Base-by-base conservation (phyloP, 805 yeast genomes). In the Debaryomyces hansenii region DNA sequence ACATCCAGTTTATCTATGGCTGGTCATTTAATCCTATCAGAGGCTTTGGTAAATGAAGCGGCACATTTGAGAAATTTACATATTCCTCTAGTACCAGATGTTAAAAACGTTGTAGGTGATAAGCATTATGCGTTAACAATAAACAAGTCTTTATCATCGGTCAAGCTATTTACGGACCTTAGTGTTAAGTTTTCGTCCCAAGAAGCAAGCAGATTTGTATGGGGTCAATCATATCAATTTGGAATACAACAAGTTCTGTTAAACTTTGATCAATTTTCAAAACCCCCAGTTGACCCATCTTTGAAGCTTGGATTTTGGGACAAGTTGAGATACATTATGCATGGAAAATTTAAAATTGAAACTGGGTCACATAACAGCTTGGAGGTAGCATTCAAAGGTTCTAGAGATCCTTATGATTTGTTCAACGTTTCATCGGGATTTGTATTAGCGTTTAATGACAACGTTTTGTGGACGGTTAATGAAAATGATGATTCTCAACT, bases 281-380 rank as follows among this genome's bases (percentile, higher is more conserved):
- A 92, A 62, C 96, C 96, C 0, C 96, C 95, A 0, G 67, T 87
- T 12, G 98, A 91, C 62, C 91, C 91, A 0, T 88, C 96, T 1
- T 78, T 81, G 3, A 86, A 85, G 54, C 67, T 90, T 11, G 98
- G 98, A 0, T 84, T 90, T 54, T 91, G 98, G 98, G 98, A 91
- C 64, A 92, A 90, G 61, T 65, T 90, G 21, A 70, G 96, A 41
- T 75, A 83, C 24, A 73, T 85, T 12, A 69, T 90, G 55, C 97
- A 91, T 67, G 96, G 96, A 0, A 77, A 80, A 15, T 65, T 84
- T 44, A 64, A 63, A 2, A 72, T 90, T 45, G 59, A 66, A 12
- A 78, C 87, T 75, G 65, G 66, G 2, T 63, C 78, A 18, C 69
- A 77, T 1, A 58, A 82, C 10, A 71, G 74, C 15, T 70, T 87